Base-by-base conservation (phyloP, 2,329 filamentous ascomycete species). In the Fusarium illudens region DNA sequence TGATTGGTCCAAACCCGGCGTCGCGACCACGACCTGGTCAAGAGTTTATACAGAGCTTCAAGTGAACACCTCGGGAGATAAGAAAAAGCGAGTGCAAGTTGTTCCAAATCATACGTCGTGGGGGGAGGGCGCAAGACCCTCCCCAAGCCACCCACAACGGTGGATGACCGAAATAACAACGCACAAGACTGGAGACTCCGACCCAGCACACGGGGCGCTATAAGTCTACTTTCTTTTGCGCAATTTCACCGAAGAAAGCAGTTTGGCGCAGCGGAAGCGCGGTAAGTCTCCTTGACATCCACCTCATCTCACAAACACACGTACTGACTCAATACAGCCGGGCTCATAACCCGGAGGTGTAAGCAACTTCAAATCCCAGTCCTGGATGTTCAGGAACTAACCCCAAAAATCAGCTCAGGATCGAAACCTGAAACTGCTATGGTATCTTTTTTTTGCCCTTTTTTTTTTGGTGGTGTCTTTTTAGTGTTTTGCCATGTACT, bases 191-290 rank as follows among this genome's bases (percentile, higher is more conserved):
- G 36, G 12, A 12, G 12, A 12, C 17, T 37, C n/a, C n/a, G n/a
- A n/a, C n/a, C n/a, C n/a, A n/a, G n/a, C n/a, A n/a, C n/a, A n/a
- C n/a, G n/a, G n/a, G n/a, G n/a, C n/a, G n/a, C n/a, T n/a, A n/a
- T n/a, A n/a, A 11, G 3, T 3, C 12, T 10, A n/a, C 3, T 44
- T 25, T 44, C 2, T 9, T 11, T 8, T 6, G 13, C n/a, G 8
- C 20, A 2, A 4, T n/a, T 44, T 44, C 39, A 44, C 39, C 39
- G 8, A 60, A 58, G 60, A 60, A 69, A 68, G 66, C 65, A 68
- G 62, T 55, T 68, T 68, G 66, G 66, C 66, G 65, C 66, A 68
- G 66, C 57, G 66, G 65, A 67, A 68, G 66, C 66, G 65, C 66
- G 65, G 64, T 67, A 67, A 34, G 64, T 46, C 6, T 67, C 25